Evolutionary conservation across 805 yeast genomes (phyloP).

Genomic region (Kazachstania viticola): DNA sequence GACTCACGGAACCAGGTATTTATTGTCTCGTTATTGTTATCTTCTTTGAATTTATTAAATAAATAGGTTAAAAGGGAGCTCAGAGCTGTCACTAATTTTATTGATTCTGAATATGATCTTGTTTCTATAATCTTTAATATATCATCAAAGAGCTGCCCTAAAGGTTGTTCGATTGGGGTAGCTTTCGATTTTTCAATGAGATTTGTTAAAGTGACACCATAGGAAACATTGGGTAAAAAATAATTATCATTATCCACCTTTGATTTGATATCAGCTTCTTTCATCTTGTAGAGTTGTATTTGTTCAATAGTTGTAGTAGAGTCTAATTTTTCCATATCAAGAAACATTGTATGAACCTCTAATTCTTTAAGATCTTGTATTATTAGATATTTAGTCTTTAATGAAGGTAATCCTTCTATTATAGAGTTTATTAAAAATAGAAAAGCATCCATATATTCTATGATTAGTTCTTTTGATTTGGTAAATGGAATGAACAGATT

Average conservation of each 20-base stretch:
- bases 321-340: conserved; percentile 39
- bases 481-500: conserved; percentile 5
- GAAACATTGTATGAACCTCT: conserved; percentile 43
- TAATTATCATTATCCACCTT: conserved; percentile 25
- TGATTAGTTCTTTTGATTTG: conserved; percentile 9
- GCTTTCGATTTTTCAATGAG: conserved; percentile 25
- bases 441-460: conserved; percentile 60
- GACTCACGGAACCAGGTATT: conserved; percentile 68
- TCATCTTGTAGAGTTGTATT: conserved; percentile 38
- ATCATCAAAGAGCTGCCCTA: conserved; percentile 41
- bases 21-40: conserved; percentile 28
- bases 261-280: conserved; percentile 27
- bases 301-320: conserved; percentile 54
- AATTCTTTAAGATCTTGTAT: conserved; percentile 48
- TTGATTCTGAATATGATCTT: conserved; percentile 36
- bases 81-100: conserved; percentile 33
- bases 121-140: conserved; percentile 43
- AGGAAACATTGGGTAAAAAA: conserved; percentile 12
- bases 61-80: conserved; percentile 55
- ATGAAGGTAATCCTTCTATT: conserved; percentile 31
- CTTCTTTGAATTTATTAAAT: conserved; percentile 41
- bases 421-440: conserved; percentile 61
- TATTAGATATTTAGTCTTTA: conserved; percentile 36
- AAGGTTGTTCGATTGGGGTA: conserved; percentile 60
- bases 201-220: conserved; percentile 13